These are phyloP conservation scores for Aspergillus brunneoviolaceus DNA, from an alignment of 2,329 filamentous ascomycete species.

Conservation along the genomic window DNA sequence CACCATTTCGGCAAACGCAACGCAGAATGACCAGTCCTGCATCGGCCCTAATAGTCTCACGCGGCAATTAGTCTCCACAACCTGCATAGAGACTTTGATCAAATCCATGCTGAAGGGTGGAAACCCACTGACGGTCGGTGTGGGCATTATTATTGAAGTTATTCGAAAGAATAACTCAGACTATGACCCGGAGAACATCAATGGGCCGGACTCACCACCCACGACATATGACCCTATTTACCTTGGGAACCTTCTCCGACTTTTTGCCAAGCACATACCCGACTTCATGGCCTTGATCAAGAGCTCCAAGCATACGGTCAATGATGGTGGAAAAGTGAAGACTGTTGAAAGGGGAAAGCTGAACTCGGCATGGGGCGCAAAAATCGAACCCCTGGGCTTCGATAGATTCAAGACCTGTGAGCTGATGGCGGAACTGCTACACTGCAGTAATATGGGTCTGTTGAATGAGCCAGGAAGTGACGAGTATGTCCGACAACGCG, in stretches of 20 bases:
- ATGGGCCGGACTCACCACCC: constrained; percentile 74
- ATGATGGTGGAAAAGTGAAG: constrained; percentile 55
- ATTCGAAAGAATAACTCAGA: constrained; percentile 99
- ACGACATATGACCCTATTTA: constrained; percentile 93
- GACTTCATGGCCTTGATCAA: constrained; percentile 91
- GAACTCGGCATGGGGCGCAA: constrained; percentile 83
- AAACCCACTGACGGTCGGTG: constrained; percentile 91
- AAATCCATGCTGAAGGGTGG: constrained; percentile 89
- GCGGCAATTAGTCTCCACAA: constrained; percentile 83
- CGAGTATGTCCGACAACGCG: constrained; percentile 75
- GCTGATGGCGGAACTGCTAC: constrained; percentile 93
- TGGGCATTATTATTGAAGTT: constrained; percentile 96
- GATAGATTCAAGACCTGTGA: constrained; percentile 99
- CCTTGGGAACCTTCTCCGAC: constrained; percentile 79
- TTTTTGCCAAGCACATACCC: constrained; percentile 88
- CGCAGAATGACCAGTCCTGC: constrained; percentile 97
- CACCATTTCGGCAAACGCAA: constrained; percentile 96
- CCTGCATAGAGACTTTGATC: constrained; percentile 82
- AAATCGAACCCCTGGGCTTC: constrained; percentile 92
- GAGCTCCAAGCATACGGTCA: constrained; percentile 62
- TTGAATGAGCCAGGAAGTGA: constrained; percentile 91
- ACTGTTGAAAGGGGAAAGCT: constrained; percentile 72
- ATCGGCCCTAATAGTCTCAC: constrained; percentile 97
- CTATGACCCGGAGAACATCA: constrained; percentile 89
- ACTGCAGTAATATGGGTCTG: constrained; percentile 98